Percentiles rank a stretch among this genome's conserved stretches.
These are phyloP conservation scores for Teratosphaeria zuluensis DNA, from an alignment of 2,329 filamentous ascomycete species.

Conservation along the genomic window DNA sequence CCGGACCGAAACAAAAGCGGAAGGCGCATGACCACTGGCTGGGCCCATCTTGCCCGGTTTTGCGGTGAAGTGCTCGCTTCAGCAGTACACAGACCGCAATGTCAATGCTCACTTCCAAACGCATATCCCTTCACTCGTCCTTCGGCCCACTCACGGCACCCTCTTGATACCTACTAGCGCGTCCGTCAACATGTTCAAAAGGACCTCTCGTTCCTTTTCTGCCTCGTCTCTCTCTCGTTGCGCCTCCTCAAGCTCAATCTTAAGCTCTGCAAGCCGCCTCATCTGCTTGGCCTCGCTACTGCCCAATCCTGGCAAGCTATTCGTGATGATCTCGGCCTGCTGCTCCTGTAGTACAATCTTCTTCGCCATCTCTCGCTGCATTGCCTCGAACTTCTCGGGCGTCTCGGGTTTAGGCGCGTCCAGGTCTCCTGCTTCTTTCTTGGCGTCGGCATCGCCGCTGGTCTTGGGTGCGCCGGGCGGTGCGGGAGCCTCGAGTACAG, in stretches of 20 bases:
- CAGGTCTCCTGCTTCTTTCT: constrained; percentile 7
- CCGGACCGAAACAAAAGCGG: background rate
- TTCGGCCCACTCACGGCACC: background rate
- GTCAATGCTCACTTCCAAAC: background rate
- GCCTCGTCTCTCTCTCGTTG: constrained; percentile 33
- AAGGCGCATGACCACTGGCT: background rate
- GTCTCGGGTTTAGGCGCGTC: constrained; percentile 50
- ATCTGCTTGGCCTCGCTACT: constrained; percentile 71
- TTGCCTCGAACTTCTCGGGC: constrained; percentile 54
- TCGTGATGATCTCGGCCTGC: constrained; percentile 71
- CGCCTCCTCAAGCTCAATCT: constrained; percentile 33
- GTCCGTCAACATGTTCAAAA: constrained; percentile 38
- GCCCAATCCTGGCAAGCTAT: constrained; percentile 64
- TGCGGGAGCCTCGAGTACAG: constrained; percentile 19
- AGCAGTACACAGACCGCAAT: background rate
- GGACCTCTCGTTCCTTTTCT: constrained; percentile 31
- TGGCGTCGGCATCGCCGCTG: constrained; percentile 10
- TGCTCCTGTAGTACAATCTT: constrained; percentile 73
- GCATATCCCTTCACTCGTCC: background rate
- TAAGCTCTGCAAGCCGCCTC: constrained; percentile 41
- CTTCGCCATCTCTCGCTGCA: constrained; percentile 62
- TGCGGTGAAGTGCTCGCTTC: background rate
- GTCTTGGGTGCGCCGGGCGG: constrained; percentile 8
- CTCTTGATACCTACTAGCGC: constrained; percentile 3
- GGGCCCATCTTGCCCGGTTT: background rate